phyloP scores from a whole-genome alignment of 1,284 basidiomycete genomes.

The Phylloporus sp. region DNA sequence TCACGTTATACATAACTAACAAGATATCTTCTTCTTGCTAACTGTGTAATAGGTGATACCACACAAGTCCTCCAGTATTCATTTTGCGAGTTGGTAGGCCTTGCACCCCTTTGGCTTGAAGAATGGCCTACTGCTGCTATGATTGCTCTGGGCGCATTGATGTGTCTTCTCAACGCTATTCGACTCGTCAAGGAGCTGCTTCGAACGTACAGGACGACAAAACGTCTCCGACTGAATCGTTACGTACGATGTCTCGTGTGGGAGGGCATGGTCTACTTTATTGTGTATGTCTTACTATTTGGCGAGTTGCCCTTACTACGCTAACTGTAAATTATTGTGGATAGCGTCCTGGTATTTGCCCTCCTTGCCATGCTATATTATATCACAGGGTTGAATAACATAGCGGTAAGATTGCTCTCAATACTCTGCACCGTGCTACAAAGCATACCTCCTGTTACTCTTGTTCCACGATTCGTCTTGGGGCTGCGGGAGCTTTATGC shows the following conservation, averaged over 20 bases:
- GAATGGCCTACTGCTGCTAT: neutral
- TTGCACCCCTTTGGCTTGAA: neutral
- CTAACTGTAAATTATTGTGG: neutral
- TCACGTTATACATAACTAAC: neutral
- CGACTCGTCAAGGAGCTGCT: neutral
- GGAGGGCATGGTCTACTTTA: too few species aligned
- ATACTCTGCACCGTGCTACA: neutral
- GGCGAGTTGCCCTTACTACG: neutral
- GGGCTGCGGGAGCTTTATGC: too few species aligned
- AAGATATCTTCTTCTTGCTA: neutral
- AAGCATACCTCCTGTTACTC: neutral
- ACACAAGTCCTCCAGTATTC: neutral
- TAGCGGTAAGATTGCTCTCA: neutral
- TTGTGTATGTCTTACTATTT: neutral
- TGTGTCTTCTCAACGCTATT: neutral
- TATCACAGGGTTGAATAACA: neutral
- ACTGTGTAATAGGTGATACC: too few species aligned
- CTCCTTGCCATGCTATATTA: neutral
- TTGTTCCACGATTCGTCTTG: too few species aligned
- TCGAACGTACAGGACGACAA: slow-evolving; percentile 3
- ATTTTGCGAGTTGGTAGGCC: neutral
- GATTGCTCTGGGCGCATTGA: neutral
- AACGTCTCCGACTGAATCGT: too few species aligned
- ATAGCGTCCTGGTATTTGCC: neutral
- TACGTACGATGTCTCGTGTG: too few species aligned